A percentile compares a stretch with the other conserved stretches of the same genome.
phyloP scores from a whole-genome alignment of 139 green algal genomes.

The Chlorella sp. region DNA sequence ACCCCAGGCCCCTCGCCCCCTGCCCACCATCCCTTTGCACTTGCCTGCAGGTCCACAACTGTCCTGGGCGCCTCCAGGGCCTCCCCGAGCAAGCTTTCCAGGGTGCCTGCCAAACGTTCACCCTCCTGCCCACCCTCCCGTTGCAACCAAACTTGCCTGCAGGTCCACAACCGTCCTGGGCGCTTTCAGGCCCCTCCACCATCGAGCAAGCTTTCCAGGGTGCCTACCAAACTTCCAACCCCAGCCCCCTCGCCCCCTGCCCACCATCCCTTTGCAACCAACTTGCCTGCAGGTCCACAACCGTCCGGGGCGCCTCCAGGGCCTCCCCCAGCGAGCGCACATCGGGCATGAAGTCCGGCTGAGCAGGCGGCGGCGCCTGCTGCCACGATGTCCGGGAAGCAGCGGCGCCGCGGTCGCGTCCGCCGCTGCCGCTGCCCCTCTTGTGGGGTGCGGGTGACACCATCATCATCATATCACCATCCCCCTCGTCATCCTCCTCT shows the following conservation, averaged over 20 bases:
- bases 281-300: conserved; percentile 29
- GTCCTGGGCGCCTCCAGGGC: not conserved
- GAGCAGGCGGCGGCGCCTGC: not conserved
- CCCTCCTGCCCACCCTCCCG: not conserved
- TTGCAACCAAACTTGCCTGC: conserved; percentile 19
- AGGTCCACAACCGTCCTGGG: conserved; percentile 1
- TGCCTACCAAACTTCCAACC: not conserved
- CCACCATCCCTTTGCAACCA: not conserved
- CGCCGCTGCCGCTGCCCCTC: not conserved
- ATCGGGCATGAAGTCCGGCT: conserved; percentile 26
- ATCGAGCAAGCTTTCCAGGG: no score
- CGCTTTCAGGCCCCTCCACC: not conserved
- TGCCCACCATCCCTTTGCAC: not conserved
- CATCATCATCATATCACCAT: not conserved
- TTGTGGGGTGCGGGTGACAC: not conserved
- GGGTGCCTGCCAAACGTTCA: not conserved
- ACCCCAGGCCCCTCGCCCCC: no score
- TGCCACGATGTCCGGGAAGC: not conserved
- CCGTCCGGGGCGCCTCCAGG: conserved; percentile 22
- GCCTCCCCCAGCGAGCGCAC: conserved; percentile 48
- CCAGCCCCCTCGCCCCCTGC: not conserved
- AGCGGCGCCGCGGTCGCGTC: not conserved
- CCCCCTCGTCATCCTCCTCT: not conserved
- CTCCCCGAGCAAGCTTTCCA: no score
- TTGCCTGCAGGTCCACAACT: conserved; percentile 26